phyloP scores from a whole-genome alignment of 2,329 filamentous ascomycete species.

The Whalleya microplaca region DNA sequence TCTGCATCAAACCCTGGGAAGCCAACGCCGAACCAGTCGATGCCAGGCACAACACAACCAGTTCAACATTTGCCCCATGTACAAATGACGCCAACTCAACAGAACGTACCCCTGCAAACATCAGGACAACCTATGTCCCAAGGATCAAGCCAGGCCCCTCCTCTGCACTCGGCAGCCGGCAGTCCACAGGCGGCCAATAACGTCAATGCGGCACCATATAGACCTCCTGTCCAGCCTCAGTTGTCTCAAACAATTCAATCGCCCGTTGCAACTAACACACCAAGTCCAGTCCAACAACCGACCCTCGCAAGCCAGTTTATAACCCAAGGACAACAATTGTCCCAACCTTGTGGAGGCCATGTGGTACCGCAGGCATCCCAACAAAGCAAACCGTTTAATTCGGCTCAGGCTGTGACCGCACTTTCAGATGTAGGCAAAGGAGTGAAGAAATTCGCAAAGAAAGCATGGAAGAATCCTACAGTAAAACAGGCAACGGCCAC shows the following conservation, averaged over 20 bases:
- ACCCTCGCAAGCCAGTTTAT: conserved; percentile 1
- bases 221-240: too few species aligned
- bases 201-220: too few species aligned
- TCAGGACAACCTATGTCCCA: conserved; percentile 9
- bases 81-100: conserved; percentile 21
- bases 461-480: conserved; percentile 31
- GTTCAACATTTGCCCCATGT: conserved; percentile 13
- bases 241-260: too few species aligned
- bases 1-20: conserved; percentile 7
- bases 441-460: conserved; percentile 39
- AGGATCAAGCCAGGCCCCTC: background rate
- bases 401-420: conserved; percentile 25
- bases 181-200: conserved; percentile 5
- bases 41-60: conserved; percentile 4
- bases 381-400: conserved; percentile 26
- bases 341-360: conserved; percentile 1
- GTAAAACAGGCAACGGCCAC: conserved; percentile 32
- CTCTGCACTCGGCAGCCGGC: conserved; percentile 1
- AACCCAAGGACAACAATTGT: conserved; percentile 11
- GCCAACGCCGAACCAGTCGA: conserved; percentile 6
- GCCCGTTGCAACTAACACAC: background rate
- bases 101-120: conserved; percentile 13
- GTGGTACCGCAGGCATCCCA: background rate
- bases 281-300: conserved; percentile 1
- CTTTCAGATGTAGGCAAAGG: conserved; percentile 32